Percentiles rank a stretch among this genome's conserved stretches.
These are phyloP conservation scores for Penium margaritaceum DNA, from an alignment of 139 green algal genomes.

Conservation along the genomic window DNA sequence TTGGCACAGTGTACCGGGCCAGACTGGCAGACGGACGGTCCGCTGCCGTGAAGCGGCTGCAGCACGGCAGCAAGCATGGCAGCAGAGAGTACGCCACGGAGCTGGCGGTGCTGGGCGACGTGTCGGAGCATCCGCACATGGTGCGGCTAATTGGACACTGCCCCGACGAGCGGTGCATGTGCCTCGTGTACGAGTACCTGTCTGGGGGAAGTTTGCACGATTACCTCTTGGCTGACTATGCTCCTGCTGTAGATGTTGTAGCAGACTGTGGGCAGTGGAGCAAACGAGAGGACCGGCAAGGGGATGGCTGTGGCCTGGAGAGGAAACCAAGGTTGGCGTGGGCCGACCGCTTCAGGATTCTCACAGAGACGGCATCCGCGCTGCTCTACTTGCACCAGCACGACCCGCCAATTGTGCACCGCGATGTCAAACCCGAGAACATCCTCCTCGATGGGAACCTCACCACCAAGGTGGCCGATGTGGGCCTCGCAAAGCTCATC, in stretches of 20 bases:
- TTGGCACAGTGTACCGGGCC: too few relatives aligned
- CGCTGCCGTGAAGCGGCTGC: constrained; percentile 6
- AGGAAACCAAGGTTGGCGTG: background rate
- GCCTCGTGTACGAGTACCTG: constrained; percentile 5
- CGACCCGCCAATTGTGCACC: background rate
- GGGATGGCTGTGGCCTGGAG: background rate
- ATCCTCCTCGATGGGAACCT: constrained; percentile 10
- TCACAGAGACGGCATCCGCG: background rate
- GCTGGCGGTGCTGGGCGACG: background rate
- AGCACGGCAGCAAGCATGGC: background rate
- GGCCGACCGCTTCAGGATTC: too few relatives aligned
- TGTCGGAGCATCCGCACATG: constrained; percentile 2
- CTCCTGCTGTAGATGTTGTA: background rate
- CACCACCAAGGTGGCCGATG: constrained; percentile 11
- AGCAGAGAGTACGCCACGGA: background rate
- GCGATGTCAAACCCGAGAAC: constrained; percentile 14
- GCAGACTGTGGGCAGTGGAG: background rate
- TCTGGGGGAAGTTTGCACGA: constrained; percentile 4
- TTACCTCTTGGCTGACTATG: background rate
- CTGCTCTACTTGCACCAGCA: constrained; percentile 7
- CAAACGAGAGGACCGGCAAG: background rate
- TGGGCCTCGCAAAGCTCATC: constrained; percentile 11
- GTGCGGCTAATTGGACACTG: constrained; percentile 1
- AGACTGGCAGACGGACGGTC: too few relatives aligned
- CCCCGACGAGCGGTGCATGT: constrained; percentile 4